Evolutionary conservation across 192 early-diverging fungal genomes (phyloP).

Genomic region (Backusella westeae): DNA sequence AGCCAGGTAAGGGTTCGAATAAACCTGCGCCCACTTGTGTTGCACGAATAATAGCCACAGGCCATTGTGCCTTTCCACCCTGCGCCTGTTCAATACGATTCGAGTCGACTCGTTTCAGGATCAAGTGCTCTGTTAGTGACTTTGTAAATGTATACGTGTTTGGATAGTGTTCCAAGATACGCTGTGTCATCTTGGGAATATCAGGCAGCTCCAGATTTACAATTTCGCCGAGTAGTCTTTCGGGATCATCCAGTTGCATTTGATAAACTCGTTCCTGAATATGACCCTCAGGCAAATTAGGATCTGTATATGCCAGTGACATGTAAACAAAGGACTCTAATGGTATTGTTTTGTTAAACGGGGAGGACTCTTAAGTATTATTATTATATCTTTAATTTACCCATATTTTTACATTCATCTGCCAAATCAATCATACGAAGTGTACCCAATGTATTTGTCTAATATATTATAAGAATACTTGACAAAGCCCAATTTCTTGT

Average conservation of each 20-base stretch:
- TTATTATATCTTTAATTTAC: background rate
- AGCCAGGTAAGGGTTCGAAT: conserved; percentile 36
- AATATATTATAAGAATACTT: background rate
- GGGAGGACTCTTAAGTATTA: too few species aligned
- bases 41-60: conserved; percentile 37
- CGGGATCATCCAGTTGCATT: conserved; percentile 36
- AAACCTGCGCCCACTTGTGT: conserved; percentile 32
- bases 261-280: conserved; percentile 40
- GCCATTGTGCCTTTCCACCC: conserved; percentile 39
- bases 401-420: conserved; percentile 36
- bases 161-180: conserved; percentile 39
- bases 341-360: too few species aligned
- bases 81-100: conserved; percentile 37
- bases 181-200: conserved; percentile 40
- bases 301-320: conserved; percentile 34
- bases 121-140: conserved; percentile 46
- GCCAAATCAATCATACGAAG: conserved; percentile 41
- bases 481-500: too few species aligned
- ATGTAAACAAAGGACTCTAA: conserved; percentile 37
- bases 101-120: conserved; percentile 39
- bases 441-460: conserved; percentile 42
- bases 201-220: conserved; percentile 35
- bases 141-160: conserved; percentile 54
- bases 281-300: conserved; percentile 30
- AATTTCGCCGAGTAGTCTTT: conserved; percentile 33